phyloP scores from a whole-genome alignment of 2,329 filamentous ascomycete species.

The Fusarium poae region DNA sequence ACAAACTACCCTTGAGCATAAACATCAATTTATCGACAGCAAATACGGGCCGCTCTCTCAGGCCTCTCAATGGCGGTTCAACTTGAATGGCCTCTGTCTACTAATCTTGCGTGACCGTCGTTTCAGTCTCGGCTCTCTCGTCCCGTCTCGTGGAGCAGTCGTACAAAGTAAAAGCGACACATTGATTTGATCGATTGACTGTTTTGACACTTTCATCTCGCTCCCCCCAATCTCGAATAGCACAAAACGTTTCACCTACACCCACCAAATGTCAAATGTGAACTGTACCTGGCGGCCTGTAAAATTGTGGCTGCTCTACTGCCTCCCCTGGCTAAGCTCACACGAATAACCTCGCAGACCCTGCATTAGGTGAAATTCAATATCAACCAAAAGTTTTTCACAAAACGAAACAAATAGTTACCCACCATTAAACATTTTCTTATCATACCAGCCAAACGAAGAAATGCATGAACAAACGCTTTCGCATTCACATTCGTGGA shows the following conservation, averaged over 20 bases:
- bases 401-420: background rate
- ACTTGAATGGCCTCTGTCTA: background rate
- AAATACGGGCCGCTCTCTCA: constrained; percentile 19
- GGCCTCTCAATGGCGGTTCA: constrained; percentile 26
- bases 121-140: constrained; percentile 27
- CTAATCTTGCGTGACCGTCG: constrained; percentile 6
- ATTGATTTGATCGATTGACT: background rate
- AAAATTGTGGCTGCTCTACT: constrained; percentile 15
- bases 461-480: background rate
- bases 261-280: background rate
- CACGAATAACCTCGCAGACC: constrained; percentile 13
- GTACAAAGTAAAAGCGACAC: constrained; percentile 5
- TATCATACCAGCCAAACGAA: background rate
- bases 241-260: constrained; percentile 29
- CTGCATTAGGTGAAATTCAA: constrained; percentile 24
- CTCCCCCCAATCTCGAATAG: constrained; percentile 21
- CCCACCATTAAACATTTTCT: background rate
- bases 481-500: background rate
- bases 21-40: constrained; percentile 6
- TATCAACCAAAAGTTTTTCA: constrained; percentile 4
- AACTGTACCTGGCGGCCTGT: constrained; percentile 16
- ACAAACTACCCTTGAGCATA: constrained; percentile 10
- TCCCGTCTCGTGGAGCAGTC: constrained; percentile 26
- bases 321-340: constrained; percentile 7
- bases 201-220: constrained; percentile 22